Conservation (phyloP, 176 grass and related monocot genomes). For the Avena atlantica region DNA sequence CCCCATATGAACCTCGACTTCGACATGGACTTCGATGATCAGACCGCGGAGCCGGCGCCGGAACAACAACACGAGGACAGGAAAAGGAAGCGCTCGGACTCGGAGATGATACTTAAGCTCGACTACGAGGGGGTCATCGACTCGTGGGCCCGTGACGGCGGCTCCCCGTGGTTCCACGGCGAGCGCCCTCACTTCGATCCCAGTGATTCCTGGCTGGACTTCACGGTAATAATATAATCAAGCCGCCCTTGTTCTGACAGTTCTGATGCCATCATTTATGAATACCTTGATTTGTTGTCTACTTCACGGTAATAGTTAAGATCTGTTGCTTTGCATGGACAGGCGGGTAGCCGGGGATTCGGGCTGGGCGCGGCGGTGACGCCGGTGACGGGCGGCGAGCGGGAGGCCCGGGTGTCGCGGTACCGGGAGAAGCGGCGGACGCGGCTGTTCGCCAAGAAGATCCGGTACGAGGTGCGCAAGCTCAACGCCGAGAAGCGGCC, state of each 20-base stretch:
- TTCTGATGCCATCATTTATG: neutral
- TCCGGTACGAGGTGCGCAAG: conserved; percentile 99
- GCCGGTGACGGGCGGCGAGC: conserved; percentile 62
- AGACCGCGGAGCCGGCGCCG: conserved; percentile 7
- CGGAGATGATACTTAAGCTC: conserved; percentile 67
- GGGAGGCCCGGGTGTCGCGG: conserved; percentile 92
- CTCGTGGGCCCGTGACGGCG: conserved; percentile 63
- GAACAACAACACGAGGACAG: conserved; percentile 33
- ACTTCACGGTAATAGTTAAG: neutral
- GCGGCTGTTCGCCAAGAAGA: conserved; percentile 97
- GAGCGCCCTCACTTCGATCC: conserved; percentile 59
- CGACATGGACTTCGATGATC: conserved; percentile 35
- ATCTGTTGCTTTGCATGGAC: neutral
- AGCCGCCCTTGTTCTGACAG: neutral
- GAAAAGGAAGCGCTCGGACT: conserved; percentile 40
- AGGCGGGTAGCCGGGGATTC: conserved; percentile 31
- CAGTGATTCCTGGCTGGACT: conserved; percentile 62
- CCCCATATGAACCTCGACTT: conserved; percentile 43
- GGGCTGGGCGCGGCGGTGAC: conserved; percentile 33
- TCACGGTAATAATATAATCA: conserved; percentile 66
- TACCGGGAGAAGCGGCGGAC: conserved; percentile 96
- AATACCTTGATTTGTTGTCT: neutral
- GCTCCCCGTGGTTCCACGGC: conserved; percentile 78
- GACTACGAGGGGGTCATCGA: conserved; percentile 87
- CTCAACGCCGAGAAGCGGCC: conserved; percentile 99